Percentiles rank a stretch among this genome's conserved stretches.
Evolutionary conservation across 352 stramenopile genomes (phyloP).

Genomic region (Phytophthora pinifolia): DNA sequence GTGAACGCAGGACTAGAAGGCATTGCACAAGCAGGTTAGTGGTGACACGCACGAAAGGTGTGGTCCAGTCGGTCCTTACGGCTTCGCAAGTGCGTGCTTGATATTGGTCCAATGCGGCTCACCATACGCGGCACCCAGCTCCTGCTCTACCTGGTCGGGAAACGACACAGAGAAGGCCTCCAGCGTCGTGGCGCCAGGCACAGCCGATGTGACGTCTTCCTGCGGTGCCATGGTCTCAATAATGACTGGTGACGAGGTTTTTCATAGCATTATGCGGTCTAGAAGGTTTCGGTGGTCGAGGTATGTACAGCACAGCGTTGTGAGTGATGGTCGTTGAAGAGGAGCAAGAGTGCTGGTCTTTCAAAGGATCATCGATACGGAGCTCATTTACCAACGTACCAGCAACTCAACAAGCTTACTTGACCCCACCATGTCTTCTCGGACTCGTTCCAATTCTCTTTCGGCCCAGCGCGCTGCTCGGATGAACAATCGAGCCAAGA

Average conservation of each 20-base stretch:
- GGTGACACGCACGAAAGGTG: too few species aligned
- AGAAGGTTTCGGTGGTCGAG: constrained; percentile 2
- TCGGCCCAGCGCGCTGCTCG: constrained; percentile 8
- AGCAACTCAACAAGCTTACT: constrained; percentile 2
- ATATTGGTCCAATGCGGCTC: constrained; percentile 67
- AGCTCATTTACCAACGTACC: constrained; percentile 16
- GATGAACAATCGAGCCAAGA: constrained; percentile 5
- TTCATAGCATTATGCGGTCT: too few species aligned
- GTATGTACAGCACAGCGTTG: constrained; percentile 2
- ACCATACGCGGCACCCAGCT: constrained; percentile 63
- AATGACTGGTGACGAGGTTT: constrained; percentile 13
- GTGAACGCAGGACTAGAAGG: constrained; percentile 60
- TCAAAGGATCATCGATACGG: constrained; percentile 6
- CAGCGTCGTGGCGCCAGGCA: constrained; percentile 80
- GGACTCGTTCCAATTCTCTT: constrained; percentile 4
- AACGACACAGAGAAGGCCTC: constrained; percentile 76
- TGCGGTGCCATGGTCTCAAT: constrained; percentile 54
- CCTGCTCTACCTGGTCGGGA: constrained; percentile 58
- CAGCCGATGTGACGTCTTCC: constrained; percentile 73
- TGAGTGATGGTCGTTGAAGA: constrained; percentile 25
- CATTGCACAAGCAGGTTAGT: constrained; percentile 9
- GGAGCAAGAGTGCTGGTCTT: constrained; percentile 7
- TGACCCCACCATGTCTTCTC: constrained; percentile 8
- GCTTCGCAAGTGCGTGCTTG: constrained; percentile 65
- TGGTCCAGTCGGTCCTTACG: constrained; percentile 35